A percentile compares a stretch with the other conserved stretches of the same genome.
These are phyloP conservation scores for Solanum gandarillasii DNA, from an alignment of 257 asterid species.

Conservation along the genomic window DNA sequence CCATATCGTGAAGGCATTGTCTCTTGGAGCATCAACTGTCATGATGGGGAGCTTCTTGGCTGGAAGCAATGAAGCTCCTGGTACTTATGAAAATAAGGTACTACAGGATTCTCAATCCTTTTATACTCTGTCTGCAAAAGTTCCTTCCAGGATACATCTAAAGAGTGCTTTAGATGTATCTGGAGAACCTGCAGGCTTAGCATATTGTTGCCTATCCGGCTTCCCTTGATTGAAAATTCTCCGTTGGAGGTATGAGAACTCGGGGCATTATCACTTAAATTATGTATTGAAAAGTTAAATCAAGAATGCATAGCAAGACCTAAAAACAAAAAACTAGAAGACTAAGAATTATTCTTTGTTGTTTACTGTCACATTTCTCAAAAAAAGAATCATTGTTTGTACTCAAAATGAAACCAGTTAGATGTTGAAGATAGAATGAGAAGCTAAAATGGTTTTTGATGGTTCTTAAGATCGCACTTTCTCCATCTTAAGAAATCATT, in stretches of 20 bases:
- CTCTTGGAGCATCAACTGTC: constrained; percentile 86
- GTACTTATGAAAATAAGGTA: constrained; percentile 61
- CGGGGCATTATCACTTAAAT: background rate
- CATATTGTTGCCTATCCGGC: background rate
- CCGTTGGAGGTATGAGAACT: background rate
- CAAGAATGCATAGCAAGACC: background rate
- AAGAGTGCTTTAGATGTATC: background rate
- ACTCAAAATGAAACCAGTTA: background rate
- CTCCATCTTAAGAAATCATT: background rate
- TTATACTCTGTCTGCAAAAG: background rate
- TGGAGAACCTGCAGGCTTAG: background rate
- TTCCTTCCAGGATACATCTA: background rate
- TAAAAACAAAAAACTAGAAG: background rate
- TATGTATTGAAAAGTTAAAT: background rate
- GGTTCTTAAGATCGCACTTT: background rate
- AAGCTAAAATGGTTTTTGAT: background rate
- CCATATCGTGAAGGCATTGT: constrained; percentile 85
- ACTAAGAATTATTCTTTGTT: background rate
- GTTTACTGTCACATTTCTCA: background rate
- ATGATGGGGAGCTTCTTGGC: constrained; percentile 92
- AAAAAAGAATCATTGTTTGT: background rate
- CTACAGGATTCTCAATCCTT: background rate
- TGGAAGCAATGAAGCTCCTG: constrained; percentile 90
- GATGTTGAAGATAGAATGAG: background rate
- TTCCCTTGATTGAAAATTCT: background rate